A percentile compares a stretch with the other conserved stretches of the same genome.
Conservation (phyloP, 805 yeast genomes). For the Ogataea methanolica region DNA sequence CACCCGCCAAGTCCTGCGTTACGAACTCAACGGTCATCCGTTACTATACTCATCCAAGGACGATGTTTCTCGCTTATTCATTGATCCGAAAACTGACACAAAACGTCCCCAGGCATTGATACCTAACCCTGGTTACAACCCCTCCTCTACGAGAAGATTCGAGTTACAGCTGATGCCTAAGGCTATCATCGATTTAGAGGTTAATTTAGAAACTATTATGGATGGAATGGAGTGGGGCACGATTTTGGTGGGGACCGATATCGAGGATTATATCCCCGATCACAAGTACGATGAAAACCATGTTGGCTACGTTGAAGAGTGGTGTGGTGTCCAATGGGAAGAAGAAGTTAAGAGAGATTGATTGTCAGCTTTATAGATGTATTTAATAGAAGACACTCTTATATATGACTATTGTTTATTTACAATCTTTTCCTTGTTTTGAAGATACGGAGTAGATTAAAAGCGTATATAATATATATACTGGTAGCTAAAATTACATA, state of each 20-base stretch:
- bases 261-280: slow-evolving; percentile 55
- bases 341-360: slow-evolving; percentile 15
- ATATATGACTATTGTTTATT: no score
- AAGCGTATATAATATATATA: not conserved
- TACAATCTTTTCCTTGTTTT: not conserved
- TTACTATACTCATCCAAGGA: slow-evolving; percentile 66
- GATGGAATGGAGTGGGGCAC: slow-evolving; percentile 98
- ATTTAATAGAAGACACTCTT: no score
- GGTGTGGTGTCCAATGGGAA: slow-evolving; percentile 28
- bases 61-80: slow-evolving; percentile 42
- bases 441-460: not conserved
- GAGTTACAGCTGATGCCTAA: slow-evolving; percentile 96
- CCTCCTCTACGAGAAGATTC: slow-evolving; percentile 55
- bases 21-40: slow-evolving; percentile 77
- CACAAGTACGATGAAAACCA: slow-evolving; percentile 46
- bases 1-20: slow-evolving; percentile 82
- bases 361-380: no score
- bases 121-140: slow-evolving; percentile 60
- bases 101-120: slow-evolving; percentile 30
- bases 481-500: slow-evolving; percentile 26
- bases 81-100: slow-evolving; percentile 18
- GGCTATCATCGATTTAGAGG: slow-evolving; percentile 78
- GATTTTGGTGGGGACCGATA: slow-evolving; percentile 69
- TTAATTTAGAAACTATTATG: slow-evolving; percentile 35
- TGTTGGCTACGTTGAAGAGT: slow-evolving; percentile 46